Percentiles rank a stretch among this genome's conserved stretches.
These are phyloP conservation scores for Syzygium aqueum DNA, from an alignment of 345 rosid species.

Conservation along the genomic window DNA sequence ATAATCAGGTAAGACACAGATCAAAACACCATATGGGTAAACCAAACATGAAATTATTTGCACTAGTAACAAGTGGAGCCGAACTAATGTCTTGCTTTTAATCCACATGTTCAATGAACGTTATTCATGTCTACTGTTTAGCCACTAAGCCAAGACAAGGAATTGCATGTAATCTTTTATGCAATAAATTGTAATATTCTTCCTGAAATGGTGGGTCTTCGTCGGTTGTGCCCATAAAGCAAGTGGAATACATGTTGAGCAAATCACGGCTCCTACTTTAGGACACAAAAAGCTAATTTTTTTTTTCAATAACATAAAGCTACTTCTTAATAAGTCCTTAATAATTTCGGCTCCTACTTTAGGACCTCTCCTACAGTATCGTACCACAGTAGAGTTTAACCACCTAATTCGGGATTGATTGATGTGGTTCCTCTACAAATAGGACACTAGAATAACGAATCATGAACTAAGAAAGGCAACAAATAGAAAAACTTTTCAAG, in stretches of 20 bases:
- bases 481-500: too few species aligned
- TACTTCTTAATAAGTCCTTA: too few species aligned
- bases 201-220: not conserved
- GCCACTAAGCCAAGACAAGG: not conserved
- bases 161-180: not conserved
- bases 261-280: not conserved
- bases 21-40: not conserved
- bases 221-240: not conserved
- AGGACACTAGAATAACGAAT: too few species aligned
- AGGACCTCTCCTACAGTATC: too few species aligned
- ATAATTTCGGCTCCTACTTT: too few species aligned
- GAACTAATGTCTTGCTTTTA: not conserved
- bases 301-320: too few species aligned
- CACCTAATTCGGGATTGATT: too few species aligned
- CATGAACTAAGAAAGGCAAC: too few species aligned
- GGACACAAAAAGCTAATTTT: not conserved
- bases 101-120: not conserved
- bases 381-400: too few species aligned
- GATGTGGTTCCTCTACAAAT: too few species aligned
- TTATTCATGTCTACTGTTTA: not conserved
- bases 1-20: not conserved
- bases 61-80: not conserved
- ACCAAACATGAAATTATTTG: not conserved
- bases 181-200: not conserved
- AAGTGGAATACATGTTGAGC: not conserved